Conservation (phyloP, 225 moss, liverwort and hornwort genomes). For the Asterella californica region DNA sequence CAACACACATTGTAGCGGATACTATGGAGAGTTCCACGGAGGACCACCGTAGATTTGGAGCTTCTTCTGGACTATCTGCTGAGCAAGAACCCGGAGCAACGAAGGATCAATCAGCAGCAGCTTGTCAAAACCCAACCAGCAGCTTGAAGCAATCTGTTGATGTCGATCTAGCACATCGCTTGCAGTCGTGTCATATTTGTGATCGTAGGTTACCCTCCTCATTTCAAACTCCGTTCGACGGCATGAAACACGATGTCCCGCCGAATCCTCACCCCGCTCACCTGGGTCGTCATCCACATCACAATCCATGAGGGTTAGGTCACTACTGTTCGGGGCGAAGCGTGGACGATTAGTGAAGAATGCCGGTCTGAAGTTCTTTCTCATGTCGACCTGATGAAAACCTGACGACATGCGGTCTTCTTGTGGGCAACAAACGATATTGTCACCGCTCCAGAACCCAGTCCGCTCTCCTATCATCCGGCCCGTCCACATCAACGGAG, state of each 20-base stretch:
- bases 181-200: slow-evolving; percentile 7
- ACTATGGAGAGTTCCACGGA: background rate
- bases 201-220: background rate
- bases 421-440: too few relatives aligned
- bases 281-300: background rate
- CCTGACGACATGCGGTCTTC: too few relatives aligned
- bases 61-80: background rate
- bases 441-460: too few relatives aligned
- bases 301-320: too few relatives aligned
- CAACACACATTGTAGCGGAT: background rate
- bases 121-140: background rate
- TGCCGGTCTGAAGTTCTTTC: too few relatives aligned
- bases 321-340: too few relatives aligned
- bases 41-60: background rate
- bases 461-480: too few relatives aligned
- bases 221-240: background rate
- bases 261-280: background rate
- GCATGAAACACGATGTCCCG: background rate
- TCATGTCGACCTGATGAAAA: too few relatives aligned
- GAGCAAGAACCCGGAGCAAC: too few relatives aligned
- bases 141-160: background rate
- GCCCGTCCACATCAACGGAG: too few relatives aligned
- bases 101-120: background rate
- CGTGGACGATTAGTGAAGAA: too few relatives aligned
- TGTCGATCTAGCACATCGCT: background rate